These are phyloP conservation scores for Ophiostoma fasciatum DNA, from an alignment of 2,329 filamentous ascomycete genomes.

Conservation along the genomic window DNA sequence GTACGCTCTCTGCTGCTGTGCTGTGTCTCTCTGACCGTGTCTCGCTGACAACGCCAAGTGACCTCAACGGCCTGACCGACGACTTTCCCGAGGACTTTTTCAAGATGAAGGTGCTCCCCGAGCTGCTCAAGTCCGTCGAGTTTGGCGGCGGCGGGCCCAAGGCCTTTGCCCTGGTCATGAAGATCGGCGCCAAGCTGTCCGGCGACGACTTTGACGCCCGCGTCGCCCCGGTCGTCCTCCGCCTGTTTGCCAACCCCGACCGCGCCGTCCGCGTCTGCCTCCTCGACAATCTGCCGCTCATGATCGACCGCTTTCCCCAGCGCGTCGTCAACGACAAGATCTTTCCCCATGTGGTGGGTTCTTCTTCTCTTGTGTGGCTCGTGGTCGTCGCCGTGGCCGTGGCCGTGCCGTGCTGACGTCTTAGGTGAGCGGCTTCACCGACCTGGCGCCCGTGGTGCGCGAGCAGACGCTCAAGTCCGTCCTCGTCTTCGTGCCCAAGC, in stretches of 20 bases:
- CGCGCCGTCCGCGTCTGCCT: slow-evolving; percentile 83
- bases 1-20: no score
- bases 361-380: no score
- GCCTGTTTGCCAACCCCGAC: slow-evolving; percentile 82
- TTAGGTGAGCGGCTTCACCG: slow-evolving; percentile 89
- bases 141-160: slow-evolving; percentile 92
- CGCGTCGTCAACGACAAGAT: slow-evolving; percentile 93
- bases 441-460: slow-evolving; percentile 76
- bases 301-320: slow-evolving; percentile 81
- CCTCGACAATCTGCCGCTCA: slow-evolving; percentile 72
- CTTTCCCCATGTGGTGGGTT: slow-evolving; percentile 75
- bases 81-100: slow-evolving; percentile 98
- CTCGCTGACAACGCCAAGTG: slow-evolving; percentile 22
- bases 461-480: slow-evolving; percentile 96
- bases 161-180: slow-evolving; percentile 75
- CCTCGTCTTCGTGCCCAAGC: slow-evolving; percentile 69
- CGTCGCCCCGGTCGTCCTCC: slow-evolving; percentile 73
- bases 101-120: slow-evolving; percentile 89
- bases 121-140: slow-evolving; percentile 96
- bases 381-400: no score
- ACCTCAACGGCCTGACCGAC: slow-evolving; percentile 73
- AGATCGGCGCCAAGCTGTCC: slow-evolving; percentile 74
- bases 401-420: no score
- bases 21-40: slow-evolving; percentile 5
- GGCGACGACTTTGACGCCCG: slow-evolving; percentile 79